Base-by-base conservation (phyloP, 2,329 filamentous ascomycete genomes). In the Penicillium verrucosum region DNA sequence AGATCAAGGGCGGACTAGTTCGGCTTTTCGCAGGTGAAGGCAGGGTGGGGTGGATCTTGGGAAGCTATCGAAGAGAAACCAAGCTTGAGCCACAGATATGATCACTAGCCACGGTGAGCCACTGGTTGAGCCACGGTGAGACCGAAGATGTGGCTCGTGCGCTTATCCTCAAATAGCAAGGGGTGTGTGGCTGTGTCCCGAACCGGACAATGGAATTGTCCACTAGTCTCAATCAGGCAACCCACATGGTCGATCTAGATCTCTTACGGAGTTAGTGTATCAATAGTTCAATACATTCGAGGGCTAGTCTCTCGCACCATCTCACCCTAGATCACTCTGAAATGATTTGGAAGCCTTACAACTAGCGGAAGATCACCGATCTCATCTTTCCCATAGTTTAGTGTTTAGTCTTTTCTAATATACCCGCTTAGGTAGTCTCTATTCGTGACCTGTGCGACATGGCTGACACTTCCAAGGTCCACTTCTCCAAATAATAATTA, bases 1-100 rank as follows among this genome's bases (percentile, higher is more conserved):
- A 65, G 63, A 66, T 66, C 64, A 65, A 64, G 60, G 64, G 60
- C 62, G 63, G 63, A 63, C 61, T 63, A 64, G 61, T 61, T 63
- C 61, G 63, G 63, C 12, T 16, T 25, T 58, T 63, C 53, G 53
- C 56, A 40, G 36, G 45, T 4, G 29, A 43, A 44, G 50, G 30
- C 37, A 59, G 41, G 32, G 59, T 64, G 59, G 43, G 27, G 60
- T 64, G 60, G 63, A 65, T 58, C 53, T 43, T 43, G 49, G 52
- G 50, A 60, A 59, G 57, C 61, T 63, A 61, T 65, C 51, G 58
- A 60, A 55, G 40, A 55, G 30, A 60, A 51, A 38, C 18, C 16
- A 25, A 57, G 48, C 54, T 54, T 58, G 50, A 58, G 58, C 58
- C 55, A 58, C 55, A 51, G 46, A 40, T 42, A 14, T 23, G 5